Conservation (phyloP, 208 protist genomes). For the Trichomonas vaginalis region DNA sequence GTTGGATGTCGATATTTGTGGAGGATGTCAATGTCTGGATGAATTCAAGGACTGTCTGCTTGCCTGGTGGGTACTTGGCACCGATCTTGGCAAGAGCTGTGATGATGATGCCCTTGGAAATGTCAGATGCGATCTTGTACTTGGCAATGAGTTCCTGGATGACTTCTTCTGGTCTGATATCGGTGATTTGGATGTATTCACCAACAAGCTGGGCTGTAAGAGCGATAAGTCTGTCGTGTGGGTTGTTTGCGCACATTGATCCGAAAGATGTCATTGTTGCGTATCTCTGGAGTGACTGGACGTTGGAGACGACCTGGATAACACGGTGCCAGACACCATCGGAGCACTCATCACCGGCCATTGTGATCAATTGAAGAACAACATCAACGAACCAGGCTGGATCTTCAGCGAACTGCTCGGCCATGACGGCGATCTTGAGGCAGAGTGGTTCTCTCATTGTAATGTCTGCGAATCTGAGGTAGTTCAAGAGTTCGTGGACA, state of each 20-base stretch:
- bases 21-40: background rate
- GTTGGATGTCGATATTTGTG: conserved; percentile 81
- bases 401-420: conserved; percentile 76
- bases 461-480: conserved; percentile 57
- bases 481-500: conserved; percentile 68
- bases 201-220: conserved; percentile 59
- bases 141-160: conserved; percentile 6
- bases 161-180: background rate
- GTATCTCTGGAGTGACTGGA: conserved; percentile 76
- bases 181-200: background rate
- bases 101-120: conserved; percentile 68
- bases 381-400: conserved; percentile 79
- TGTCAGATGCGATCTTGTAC: background rate
- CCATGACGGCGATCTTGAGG: conserved; percentile 76
- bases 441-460: conserved; percentile 74
- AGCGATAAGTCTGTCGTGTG: conserved; percentile 57
- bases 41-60: background rate
- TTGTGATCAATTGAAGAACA: conserved; percentile 71
- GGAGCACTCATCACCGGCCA: conserved; percentile 77
- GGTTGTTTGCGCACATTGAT: conserved; percentile 83
- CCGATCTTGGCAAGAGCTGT: conserved; percentile 77
- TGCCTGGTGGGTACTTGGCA: conserved; percentile 55
- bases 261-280: conserved; percentile 52
- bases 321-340: conserved; percentile 64
- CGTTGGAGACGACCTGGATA: conserved; percentile 81